Percentiles rank a stretch among this genome's conserved stretches.
Evolutionary conservation across 1,139 yeast species (phyloP).

Genomic region (Pichia sp.): DNA sequence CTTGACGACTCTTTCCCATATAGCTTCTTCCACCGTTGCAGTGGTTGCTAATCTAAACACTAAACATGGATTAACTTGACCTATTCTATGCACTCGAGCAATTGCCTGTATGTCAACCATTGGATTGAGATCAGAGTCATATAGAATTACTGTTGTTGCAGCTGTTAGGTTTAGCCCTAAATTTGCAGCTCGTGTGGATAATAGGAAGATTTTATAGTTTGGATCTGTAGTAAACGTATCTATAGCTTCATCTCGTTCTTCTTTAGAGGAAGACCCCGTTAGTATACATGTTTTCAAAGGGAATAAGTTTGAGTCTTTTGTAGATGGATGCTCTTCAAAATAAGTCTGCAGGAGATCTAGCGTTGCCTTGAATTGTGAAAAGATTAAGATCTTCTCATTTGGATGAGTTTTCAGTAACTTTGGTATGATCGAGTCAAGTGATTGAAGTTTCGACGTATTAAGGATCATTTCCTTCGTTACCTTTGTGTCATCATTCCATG

Average conservation of each 20-base stretch:
- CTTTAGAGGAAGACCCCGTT: constrained; percentile 69
- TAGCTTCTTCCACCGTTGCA: constrained; percentile 76
- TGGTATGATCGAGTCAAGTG: constrained; percentile 56
- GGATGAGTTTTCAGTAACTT: constrained; percentile 31
- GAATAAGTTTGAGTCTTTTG: constrained; percentile 2
- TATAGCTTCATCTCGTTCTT: constrained; percentile 59
- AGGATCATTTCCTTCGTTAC: constrained; percentile 22
- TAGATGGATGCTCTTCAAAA: constrained; percentile 30
- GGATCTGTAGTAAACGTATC: constrained; percentile 36
- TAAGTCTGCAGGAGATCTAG: constrained; percentile 73
- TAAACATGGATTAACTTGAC: constrained; percentile 78
- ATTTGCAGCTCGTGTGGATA: constrained; percentile 94
- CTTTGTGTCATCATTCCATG: constrained; percentile 46
- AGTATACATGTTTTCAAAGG: constrained; percentile 34
- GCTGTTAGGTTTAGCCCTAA: constrained; percentile 79
- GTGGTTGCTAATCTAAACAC: constrained; percentile 70
- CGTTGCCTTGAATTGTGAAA: constrained; percentile 78
- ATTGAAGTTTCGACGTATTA: constrained; percentile 65
- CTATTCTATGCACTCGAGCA: constrained; percentile 91
- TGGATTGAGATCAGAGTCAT: constrained; percentile 97
- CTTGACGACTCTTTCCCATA: constrained; percentile 68
- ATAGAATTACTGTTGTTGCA: constrained; percentile 85
- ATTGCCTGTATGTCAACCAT: constrained; percentile 95
- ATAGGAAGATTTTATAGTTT: constrained; percentile 43
- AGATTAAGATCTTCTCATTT: constrained; percentile 65